Evolutionary conservation across 2,329 filamentous ascomycete species (phyloP).

Genomic region (Cladosporium halotolerans): DNA sequence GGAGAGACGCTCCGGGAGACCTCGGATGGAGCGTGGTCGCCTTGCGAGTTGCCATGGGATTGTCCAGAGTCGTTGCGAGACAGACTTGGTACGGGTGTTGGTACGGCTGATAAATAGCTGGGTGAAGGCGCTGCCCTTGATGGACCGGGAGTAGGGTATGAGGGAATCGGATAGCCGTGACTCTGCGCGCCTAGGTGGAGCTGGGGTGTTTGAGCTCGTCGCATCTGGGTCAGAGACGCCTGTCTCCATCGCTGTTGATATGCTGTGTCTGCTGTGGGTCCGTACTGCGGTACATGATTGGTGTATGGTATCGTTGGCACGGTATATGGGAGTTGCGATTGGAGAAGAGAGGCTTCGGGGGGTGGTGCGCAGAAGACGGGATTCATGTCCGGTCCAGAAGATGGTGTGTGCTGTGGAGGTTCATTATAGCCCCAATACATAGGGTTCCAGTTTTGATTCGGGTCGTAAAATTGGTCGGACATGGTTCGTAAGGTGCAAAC

Average conservation of each 20-base stretch:
- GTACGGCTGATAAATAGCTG: neutral
- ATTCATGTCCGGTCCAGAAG: neutral
- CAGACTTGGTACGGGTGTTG: neutral
- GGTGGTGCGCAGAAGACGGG: neutral
- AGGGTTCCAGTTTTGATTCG: constrained; percentile 3
- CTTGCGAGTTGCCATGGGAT: neutral
- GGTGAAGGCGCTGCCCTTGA: neutral
- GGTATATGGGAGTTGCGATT: neutral
- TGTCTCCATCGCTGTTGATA: constrained; percentile 2
- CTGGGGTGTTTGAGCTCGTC: neutral
- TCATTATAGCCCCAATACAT: constrained; percentile 6
- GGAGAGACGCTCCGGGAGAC: constrained; percentile 28
- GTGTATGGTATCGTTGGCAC: neutral
- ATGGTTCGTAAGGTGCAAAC: neutral
- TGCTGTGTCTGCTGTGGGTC: neutral
- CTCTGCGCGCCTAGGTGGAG: neutral
- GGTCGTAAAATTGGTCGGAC: constrained; percentile 3
- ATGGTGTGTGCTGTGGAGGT: neutral
- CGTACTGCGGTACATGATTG: neutral
- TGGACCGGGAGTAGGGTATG: constrained; percentile 1
- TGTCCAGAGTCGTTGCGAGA: neutral
- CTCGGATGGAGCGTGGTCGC: constrained; percentile 15
- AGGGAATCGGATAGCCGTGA: neutral
- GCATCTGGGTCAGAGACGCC: neutral
- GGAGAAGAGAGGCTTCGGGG: neutral